Conservation (phyloP, 2,329 filamentous ascomycete species). For the Colletotrichum plurivorum region DNA sequence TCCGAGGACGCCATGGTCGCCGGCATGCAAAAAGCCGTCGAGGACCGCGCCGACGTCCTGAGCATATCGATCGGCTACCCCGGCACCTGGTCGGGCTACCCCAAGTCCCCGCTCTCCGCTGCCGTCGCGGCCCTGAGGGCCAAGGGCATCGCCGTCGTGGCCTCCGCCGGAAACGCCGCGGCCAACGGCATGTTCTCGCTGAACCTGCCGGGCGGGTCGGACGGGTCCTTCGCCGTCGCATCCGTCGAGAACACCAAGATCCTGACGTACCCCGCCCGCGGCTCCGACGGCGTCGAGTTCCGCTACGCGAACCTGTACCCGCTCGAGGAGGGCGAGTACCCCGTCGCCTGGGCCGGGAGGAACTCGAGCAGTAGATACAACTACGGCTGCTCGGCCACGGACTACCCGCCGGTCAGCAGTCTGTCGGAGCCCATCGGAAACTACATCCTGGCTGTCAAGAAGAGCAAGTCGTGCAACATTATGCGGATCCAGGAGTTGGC, state of each 20-base stretch:
- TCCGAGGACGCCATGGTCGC: conserved; percentile 45
- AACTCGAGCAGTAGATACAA: not conserved
- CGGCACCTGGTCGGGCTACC: conserved; percentile 26
- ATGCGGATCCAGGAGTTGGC: conserved; percentile 23
- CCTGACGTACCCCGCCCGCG: conserved; percentile 23
- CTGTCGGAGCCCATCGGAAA: not conserved
- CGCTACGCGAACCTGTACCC: conserved; percentile 36
- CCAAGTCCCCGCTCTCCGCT: conserved; percentile 47
- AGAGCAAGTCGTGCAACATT: conserved; percentile 12
- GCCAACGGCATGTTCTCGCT: conserved; percentile 63
- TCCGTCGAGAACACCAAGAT: conserved; percentile 62
- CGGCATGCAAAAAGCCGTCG: conserved; percentile 44
- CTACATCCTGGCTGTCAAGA: conserved; percentile 22
- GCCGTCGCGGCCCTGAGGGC: conserved; percentile 66
- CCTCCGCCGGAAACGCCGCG: conserved; percentile 67
- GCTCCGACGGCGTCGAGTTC: conserved; percentile 17
- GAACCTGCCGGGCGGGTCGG: conserved; percentile 62
- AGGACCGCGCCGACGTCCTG: conserved; percentile 47
- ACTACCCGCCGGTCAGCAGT: conserved; percentile 12
- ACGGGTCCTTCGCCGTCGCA: conserved; percentile 61
- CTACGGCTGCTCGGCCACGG: conserved; percentile 26
- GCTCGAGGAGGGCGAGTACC: conserved; percentile 24
- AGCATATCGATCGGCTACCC: conserved; percentile 45
- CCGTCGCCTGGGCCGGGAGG: conserved; percentile 13
- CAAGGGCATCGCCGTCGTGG: conserved; percentile 65